Evolutionary conservation across 164 flowering plant species (phyloP).

Genomic region (Kingdonia uniflora): DNA sequence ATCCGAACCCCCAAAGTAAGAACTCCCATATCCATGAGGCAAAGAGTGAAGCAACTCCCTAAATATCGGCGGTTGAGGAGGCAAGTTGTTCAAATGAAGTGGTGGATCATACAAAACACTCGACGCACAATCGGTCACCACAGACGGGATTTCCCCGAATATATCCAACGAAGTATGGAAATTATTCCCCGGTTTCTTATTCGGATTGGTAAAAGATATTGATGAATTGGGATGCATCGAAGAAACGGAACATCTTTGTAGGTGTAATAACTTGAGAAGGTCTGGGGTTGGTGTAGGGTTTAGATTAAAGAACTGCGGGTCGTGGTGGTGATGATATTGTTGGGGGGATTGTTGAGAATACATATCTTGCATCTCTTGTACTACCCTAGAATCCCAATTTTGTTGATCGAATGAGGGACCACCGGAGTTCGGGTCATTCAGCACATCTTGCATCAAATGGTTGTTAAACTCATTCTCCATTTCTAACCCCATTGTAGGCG

Average conservation of each 20-base stretch:
- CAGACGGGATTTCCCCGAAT: slow-evolving; percentile 8
- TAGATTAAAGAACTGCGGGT: slow-evolving; percentile 2
- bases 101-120: slow-evolving; percentile 40
- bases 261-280: slow-evolving; percentile 46
- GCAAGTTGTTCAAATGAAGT: slow-evolving; percentile 49
- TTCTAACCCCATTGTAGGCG: slow-evolving; percentile 17
- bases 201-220: slow-evolving; percentile 24
- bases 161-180: slow-evolving; percentile 19
- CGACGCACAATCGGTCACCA: background rate
- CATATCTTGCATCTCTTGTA: slow-evolving; percentile 16
- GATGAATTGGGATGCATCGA: slow-evolving; percentile 31
- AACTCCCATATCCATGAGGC: slow-evolving; percentile 41
- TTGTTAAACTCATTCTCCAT: slow-evolving; percentile 16
- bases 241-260: slow-evolving; percentile 33
- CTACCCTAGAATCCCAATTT: slow-evolving; percentile 20
- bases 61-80: slow-evolving; percentile 61
- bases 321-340: slow-evolving; percentile 10
- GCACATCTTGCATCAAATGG: slow-evolving; percentile 22
- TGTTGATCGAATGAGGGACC: slow-evolving; percentile 13
- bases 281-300: slow-evolving; percentile 25
- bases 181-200: background rate
- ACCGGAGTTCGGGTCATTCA: slow-evolving; percentile 16
- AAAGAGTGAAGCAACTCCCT: slow-evolving; percentile 52
- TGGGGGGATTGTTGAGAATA: slow-evolving; percentile 3
- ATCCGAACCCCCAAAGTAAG: slow-evolving; percentile 36